These are phyloP conservation scores for Peronospora farinosa DNA, from an alignment of 352 stramenopile genomes.

Conservation along the genomic window DNA sequence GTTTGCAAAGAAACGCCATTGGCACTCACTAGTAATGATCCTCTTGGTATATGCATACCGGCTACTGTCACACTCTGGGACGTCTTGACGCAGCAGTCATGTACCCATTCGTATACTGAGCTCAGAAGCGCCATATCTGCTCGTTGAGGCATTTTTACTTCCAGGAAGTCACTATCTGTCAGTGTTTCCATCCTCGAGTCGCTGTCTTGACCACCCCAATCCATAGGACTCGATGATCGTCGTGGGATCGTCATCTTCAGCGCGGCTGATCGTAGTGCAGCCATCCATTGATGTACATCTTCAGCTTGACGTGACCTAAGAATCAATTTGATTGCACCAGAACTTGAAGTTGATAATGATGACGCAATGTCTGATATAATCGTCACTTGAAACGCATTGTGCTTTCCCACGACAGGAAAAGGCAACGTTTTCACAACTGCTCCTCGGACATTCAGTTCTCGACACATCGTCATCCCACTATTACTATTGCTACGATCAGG, in stretches of 20 bases:
- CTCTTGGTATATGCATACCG: conserved; percentile 31
- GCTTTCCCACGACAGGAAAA: conserved; percentile 40
- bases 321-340: conserved; percentile 23
- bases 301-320: conserved; percentile 44
- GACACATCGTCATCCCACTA: conserved; percentile 46
- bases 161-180: conserved; percentile 30
- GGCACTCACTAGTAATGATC: conserved; percentile 52
- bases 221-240: conserved; percentile 8
- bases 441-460: conserved; percentile 36
- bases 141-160: conserved; percentile 26
- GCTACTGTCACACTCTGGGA: conserved; percentile 33
- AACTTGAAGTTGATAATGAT: background rate
- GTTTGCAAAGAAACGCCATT: conserved; percentile 63
- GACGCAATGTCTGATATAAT: conserved; percentile 13
- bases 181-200: conserved; percentile 1
- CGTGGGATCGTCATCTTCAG: conserved; percentile 11
- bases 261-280: conserved; percentile 24
- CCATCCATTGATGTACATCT: conserved; percentile 44
- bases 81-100: conserved; percentile 45
- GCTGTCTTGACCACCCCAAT: conserved; percentile 13
- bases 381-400: conserved; percentile 55
- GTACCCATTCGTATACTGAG: conserved; percentile 50
- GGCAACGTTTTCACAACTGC: conserved; percentile 37
- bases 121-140: conserved; percentile 37
- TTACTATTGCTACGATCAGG: conserved; percentile 6